Percentiles rank a stretch among this genome's conserved stretches.
These are phyloP conservation scores for Coelastrella sp. DNA, from an alignment of 139 green algal genomes.

Conservation along the genomic window DNA sequence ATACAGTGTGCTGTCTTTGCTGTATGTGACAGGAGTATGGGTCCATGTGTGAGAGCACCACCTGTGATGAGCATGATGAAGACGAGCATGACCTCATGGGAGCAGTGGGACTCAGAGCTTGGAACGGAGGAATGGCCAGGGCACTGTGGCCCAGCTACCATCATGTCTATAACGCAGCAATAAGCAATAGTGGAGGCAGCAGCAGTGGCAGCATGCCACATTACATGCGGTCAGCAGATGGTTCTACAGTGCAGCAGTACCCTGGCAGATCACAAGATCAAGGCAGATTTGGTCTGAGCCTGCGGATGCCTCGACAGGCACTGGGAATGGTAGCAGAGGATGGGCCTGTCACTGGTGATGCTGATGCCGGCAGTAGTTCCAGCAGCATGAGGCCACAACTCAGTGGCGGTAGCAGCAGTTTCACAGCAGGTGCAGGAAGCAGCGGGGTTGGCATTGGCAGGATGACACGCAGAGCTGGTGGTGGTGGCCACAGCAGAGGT, in stretches of 20 bases:
- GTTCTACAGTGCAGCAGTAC: neutral
- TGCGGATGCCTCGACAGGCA: neutral
- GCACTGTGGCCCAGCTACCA: conserved; percentile 44
- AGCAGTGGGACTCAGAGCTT: conserved; percentile 17
- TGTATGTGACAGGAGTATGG: no score
- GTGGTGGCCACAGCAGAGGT: neutral
- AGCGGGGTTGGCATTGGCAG: no score
- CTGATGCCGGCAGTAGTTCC: neutral
- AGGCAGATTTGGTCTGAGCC: no score
- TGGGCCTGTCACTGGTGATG: neutral
- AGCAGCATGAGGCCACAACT: neutral
- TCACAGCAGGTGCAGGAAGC: neutral
- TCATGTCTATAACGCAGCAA: conserved; percentile 15
- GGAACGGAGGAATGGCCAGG: conserved; percentile 30
- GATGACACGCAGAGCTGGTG: neutral
- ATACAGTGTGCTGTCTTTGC: no score
- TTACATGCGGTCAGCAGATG: neutral
- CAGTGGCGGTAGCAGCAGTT: neutral
- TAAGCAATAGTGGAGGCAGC: neutral
- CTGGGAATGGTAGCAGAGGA: neutral
- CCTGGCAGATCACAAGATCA: neutral
- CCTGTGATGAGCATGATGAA: conserved; percentile 58
- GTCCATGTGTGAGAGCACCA: conserved; percentile 58
- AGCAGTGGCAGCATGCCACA: neutral
- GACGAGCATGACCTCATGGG: conserved; percentile 42